These are phyloP conservation scores for Clausena lansium DNA, from an alignment of 345 rosid genomes.

Conservation along the genomic window DNA sequence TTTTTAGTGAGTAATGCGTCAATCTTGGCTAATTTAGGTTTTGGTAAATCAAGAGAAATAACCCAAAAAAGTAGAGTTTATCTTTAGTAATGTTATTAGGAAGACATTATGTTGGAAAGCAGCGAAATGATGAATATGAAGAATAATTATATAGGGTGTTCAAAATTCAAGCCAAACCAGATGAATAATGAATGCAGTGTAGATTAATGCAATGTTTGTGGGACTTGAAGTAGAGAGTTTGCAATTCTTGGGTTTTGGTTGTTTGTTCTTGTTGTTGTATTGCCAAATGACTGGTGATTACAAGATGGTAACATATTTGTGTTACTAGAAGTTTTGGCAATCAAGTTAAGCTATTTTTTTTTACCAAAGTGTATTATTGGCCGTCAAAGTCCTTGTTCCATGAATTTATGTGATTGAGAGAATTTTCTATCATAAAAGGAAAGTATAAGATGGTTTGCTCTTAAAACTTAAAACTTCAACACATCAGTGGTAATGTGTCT, in stretches of 20 bases:
- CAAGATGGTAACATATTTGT: neutral
- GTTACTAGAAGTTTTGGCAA: neutral
- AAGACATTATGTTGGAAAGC: too few relatives aligned
- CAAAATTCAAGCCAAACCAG: too few relatives aligned
- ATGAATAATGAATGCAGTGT: neutral
- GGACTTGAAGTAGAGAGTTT: neutral
- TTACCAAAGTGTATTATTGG: neutral
- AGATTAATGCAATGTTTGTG: neutral
- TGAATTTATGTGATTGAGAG: neutral
- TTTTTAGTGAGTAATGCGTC: too few relatives aligned
- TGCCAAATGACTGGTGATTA: neutral
- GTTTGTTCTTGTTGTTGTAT: neutral
- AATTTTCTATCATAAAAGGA: too few relatives aligned
- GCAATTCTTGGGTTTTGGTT: neutral
- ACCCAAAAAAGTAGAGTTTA: too few relatives aligned
- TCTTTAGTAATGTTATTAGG: too few relatives aligned
- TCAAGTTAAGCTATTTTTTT: neutral
- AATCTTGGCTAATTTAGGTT: too few relatives aligned
- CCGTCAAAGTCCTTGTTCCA: neutral
- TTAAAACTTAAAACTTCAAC: neutral
- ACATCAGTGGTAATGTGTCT: neutral
- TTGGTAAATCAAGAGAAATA: too few relatives aligned
- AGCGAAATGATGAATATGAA: neutral
- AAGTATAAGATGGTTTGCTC: neutral
- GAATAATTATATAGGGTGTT: neutral